phyloP scores from a whole-genome alignment of 208 protist genomes.

The Kentomonas sorsogonicus region DNA sequence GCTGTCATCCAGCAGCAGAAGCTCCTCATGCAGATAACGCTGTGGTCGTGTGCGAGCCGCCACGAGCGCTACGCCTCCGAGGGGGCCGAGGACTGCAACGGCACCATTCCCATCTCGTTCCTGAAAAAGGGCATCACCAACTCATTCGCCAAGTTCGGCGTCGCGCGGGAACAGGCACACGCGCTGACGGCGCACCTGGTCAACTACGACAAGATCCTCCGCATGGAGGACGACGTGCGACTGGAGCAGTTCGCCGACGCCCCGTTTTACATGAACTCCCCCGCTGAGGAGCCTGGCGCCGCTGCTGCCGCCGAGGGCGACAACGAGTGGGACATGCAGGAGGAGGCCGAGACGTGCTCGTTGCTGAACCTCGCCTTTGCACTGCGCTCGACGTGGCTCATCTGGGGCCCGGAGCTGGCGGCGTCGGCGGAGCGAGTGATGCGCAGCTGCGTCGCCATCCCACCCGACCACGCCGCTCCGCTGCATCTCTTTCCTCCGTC shows the following conservation, averaged over 20 bases:
- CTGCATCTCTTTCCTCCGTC: no score
- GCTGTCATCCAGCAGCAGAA: conserved; percentile 63
- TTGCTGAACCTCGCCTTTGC: conserved; percentile 63
- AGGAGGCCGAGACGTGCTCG: conserved; percentile 70
- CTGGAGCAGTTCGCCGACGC: conserved; percentile 76
- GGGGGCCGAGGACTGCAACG: conserved; percentile 61
- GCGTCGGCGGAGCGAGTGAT: background rate
- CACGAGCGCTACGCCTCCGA: conserved; percentile 37
- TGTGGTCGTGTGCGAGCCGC: conserved; percentile 27
- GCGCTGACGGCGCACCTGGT: conserved; percentile 63
- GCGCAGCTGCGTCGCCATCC: no score
- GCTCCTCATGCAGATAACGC: conserved; percentile 46
- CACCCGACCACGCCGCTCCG: no score
- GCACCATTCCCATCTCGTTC: conserved; percentile 45
- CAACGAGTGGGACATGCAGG: conserved; percentile 47
- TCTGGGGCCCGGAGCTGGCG: conserved; percentile 43
- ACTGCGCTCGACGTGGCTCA: conserved; percentile 65
- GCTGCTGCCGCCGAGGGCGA: background rate
- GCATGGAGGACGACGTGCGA: conserved; percentile 55
- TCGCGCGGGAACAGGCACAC: conserved; percentile 32
- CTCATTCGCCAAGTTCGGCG: conserved; percentile 21
- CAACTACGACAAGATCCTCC: conserved; percentile 59
- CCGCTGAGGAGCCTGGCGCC: conserved; percentile 11
- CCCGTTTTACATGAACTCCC: conserved; percentile 53
- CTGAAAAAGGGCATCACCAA: conserved; percentile 38